Evolutionary conservation across 768 basidiomycete species (phyloP), one percentile per base, ranked within the genome.

Genomic region (Fistulinella prunicolor): DNA sequence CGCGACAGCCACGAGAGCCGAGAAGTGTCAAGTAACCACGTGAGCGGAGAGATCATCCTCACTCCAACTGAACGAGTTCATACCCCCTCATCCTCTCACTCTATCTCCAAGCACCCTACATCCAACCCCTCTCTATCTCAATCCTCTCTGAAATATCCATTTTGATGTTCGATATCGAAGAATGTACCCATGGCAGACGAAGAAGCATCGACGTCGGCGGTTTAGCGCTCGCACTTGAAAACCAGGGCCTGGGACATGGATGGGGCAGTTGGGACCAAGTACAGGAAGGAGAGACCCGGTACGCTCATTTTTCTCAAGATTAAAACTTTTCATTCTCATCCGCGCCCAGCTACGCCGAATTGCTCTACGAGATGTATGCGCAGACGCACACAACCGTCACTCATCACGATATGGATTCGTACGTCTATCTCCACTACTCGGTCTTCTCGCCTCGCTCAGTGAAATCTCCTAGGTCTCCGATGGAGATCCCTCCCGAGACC

Each of bases 121-220:
- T 17, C 17, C 22, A 3, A 3, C 32, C 2, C 7, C 36, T 20
- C 26, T 9, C 14, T 9, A 36, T 8, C 35, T 13, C 17, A n/a
- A 4, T 36, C 13, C 21, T 8, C 4, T 32, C 13, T 14, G 1
- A 39, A 9, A 36, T 6, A 4, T 19, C 7, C 22, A 0, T 30
- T 6, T 53, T 36, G 41, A 68, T 68, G 66, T 42, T 69, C 28
- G 56, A 56, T 41, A 63, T 53, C 45, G 64, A 67, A 42, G 68
- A 66, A 29, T 55, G 44, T 24, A 40, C 49, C 39, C 62, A 64
- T 37, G 68, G 61, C 30, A 70, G 80, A 49, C 74, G 93, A 44
- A 73, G 89, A 39, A 93, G 89, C 63, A 91, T 94, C 47, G 94
- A 97, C 67, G 78, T 90, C 36, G 94, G 94, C 12, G 94, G 93